Evolutionary conservation across 164 flowering plant species (phyloP), one percentile per base, ranked within the genome.

Genomic region (Annona cherimola): DNA sequence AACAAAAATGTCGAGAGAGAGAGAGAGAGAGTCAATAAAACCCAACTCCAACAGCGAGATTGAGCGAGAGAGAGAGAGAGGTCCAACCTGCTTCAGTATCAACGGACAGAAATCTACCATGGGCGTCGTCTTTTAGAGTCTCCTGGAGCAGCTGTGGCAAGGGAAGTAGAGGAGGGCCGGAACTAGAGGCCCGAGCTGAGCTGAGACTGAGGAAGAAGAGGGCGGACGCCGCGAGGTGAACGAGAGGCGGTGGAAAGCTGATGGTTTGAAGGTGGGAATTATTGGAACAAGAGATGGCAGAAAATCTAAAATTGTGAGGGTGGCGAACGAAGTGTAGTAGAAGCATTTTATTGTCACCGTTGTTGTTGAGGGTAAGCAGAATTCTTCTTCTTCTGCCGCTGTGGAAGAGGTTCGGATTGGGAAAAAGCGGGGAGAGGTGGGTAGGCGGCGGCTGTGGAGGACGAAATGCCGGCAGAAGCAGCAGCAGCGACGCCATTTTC

Each of bases 261-360:
- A 45, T 45, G 70, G 70, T 42, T 72, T 65, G 44, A 6, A 42
- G 41, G 54, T 14, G 42, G 43, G 66, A 63, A 43, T 2, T 41
- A 89, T 67, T 74, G 82, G 71, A n/a, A n/a, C n/a, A 92, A 85
- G 42, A 92, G 89, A 85, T 78, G 90, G 97, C 82, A 86, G 84
- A 41, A 88, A 92, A 66, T 89, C 95, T 85, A 86, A 1, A 92
- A 92, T 76, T 93, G 93, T n/a, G n/a, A n/a, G n/a, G n/a, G n/a
- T n/a, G n/a, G n/a, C n/a, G 1, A 90, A 88, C 67, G 84, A 71
- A 90, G 97, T 67, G 89, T 85, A 5, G 97, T 90, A 7, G 88
- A n/a, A n/a, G n/a, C n/a, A n/a, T n/a, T n/a, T n/a, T n/a, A n/a
- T n/a, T n/a, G n/a, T n/a, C n/a, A 83, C 76, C 89, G 97, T 83